Base-by-base conservation (phyloP, 352 stramenopile genomes). In the Phytophthora crassamura region DNA sequence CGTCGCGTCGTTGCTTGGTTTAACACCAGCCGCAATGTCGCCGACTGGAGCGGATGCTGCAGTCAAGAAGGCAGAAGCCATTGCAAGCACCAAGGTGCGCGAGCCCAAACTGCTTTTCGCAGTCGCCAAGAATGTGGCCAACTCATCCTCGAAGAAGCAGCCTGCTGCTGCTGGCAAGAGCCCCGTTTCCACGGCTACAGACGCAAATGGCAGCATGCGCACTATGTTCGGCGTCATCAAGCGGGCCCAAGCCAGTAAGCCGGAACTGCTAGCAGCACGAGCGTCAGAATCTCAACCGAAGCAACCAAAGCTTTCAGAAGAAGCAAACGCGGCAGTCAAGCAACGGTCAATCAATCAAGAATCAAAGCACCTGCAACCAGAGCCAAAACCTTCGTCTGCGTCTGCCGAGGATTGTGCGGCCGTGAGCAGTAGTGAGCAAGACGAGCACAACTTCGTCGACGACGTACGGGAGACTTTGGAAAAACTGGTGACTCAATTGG, bases 151-250 rank as follows among this genome's bases (percentile, higher is more conserved):
- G 8, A 75, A 67, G 49, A 67, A 68, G 41, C 50, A 69, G 15
- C 4, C 32, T n/a, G 28, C 36, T 35, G 30, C 6, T 51, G 32
- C 15, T 39, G 40, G 20, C 12, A 63, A 42, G 38, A 64, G 39
- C 22, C 60, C 67, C 7, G 35, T 20, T 10, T 6, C n/a, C 30
- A 9, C 54, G 15, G 34, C 35, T 28, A 47, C n/a, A 45, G 46
- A 64, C 47, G 32, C 46, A 2, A 69, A 45, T 30, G 43, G 30
- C 4, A 74, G 61, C 11, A 67, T 52, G 30, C 58, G 69, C 11
- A 79, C 64, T n/a, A 64, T 81, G 15, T 89, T 89, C 22, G 72
- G 78, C 8, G 82, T 82, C 42, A 75, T 89, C 28, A 78, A 75
- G 45, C 74, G 80, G 11, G 68, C 76, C 3, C 79, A 67, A 35